Evolutionary conservation across 345 rosid genomes (phyloP), one percentile per base, ranked within the genome.

Genomic region (Populus alba): DNA sequence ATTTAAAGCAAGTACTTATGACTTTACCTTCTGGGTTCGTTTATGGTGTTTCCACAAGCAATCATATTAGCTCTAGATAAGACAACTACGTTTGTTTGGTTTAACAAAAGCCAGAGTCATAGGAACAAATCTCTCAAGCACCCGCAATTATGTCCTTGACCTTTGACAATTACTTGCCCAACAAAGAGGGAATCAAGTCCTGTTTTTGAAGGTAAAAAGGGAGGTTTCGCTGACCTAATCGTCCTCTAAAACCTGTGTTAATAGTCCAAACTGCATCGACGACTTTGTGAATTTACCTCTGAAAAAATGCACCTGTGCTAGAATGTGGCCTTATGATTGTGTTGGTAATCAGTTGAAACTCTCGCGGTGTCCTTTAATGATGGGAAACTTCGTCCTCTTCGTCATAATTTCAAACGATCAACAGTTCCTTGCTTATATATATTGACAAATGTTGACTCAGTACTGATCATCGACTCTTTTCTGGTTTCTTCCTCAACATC

Each of bases 71-170:
- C 27, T 66, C 11, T 31, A 68, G 78, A 78, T 47, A 65, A 74
- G 82, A 79, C 74, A 57, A 72, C 65, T 75, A 51, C 70, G 22
- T 70, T 72, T 23, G n/a, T 70, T 75, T 23, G n/a, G 81, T 61
- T 81, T 51, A 75, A 27, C 15, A 71, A 82, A 85, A 83, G 88
- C 87, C 87, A 77, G 22, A 75, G 75, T 82, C 71, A 68, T 75
- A 70, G 88, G 87, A 82, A 78, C 82, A 79, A 80, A 83, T 78
- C 84, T 75, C 76, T 79, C 70, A 35, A 38, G 66, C 66, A 72
- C 72, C 72, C 29, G 74, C 74, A 81, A 85, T 83, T 62, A 81
- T 83, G 82, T 31, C 70, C 49, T 87, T 83, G 87, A 85, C 85
- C 85, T 85, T 73, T 81, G 81, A 77, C 79, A 78, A 85, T 73